Conservation (phyloP, 306 rosid genomes). For the Purshia tridentata region DNA sequence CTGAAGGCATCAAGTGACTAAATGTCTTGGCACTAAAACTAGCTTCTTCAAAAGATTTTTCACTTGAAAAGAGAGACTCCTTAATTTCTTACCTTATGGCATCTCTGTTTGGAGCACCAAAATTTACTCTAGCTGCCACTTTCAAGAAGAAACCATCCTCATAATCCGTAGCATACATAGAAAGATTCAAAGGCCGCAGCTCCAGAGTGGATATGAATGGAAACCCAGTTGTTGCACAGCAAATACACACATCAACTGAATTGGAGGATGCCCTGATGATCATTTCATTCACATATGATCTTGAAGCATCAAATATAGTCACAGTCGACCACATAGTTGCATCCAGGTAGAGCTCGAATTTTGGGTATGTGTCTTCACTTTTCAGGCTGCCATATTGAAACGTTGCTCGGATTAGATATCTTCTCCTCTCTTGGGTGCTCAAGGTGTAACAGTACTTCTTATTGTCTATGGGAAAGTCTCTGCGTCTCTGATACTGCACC, state of each 20-base stretch:
- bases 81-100: conserved; percentile 48
- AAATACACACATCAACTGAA: conserved; percentile 75
- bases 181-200: conserved; percentile 80
- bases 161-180: conserved; percentile 92
- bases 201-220: conserved; percentile 93
- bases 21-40: background rate
- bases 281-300: conserved; percentile 76
- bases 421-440: conserved; percentile 62
- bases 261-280: conserved; percentile 75
- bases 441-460: conserved; percentile 78
- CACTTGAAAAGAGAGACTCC: too few species aligned
- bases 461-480: conserved; percentile 77
- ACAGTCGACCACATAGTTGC: conserved; percentile 89
- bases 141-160: conserved; percentile 78
- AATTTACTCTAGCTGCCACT: conserved; percentile 89
- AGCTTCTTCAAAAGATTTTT: background rate
- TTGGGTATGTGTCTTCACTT: conserved; percentile 85
- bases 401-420: conserved; percentile 77
- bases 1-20: background rate
- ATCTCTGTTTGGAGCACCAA: conserved; percentile 77
- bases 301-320: conserved; percentile 68
- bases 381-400: conserved; percentile 77
- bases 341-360: conserved; percentile 81
- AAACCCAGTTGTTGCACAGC: conserved; percentile 90
- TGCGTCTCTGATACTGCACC: conserved; percentile 52